Base-by-base conservation (phyloP, 2,329 filamentous ascomycete species). In the Triangularia setosa region DNA sequence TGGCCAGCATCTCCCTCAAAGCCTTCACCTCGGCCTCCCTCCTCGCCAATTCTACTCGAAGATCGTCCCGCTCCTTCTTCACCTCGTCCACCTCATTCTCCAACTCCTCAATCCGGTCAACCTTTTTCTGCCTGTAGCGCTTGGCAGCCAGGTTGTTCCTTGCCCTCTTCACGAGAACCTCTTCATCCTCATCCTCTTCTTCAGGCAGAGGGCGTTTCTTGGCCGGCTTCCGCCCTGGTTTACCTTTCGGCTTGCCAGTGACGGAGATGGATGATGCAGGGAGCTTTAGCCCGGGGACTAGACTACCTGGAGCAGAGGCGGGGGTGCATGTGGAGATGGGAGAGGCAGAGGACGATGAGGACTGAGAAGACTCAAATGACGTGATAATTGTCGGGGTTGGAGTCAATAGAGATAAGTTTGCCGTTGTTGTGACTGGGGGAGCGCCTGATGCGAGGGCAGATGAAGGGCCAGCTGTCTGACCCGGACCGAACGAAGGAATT, bases 121-220 rank as follows among this genome's bases (percentile, higher is more conserved):
- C 76, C 66, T 85, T 84, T 71, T 87, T 87, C 71, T 89, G 86
- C 21, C 87, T 83, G 74, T 87, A 89, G 59, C 84, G 83, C 52
- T 84, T 81, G 44, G 87, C 87, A 8, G 87, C 87, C 61, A 87
- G 78, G 33, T 84, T 88, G 75, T 89, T 89, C 66, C 83, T 82
- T 66, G 82, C 81, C 23, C 87, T 84, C 74, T 87, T 88, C 61
- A 73, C 62, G 1, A 74, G 16, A 8, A 73, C 58, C 52, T 75
- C 72, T 1, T 64, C 35, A 23, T 69, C 67, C n/a, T 65, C 68
- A 18, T 67, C 61, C 48, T 54, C 62, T 4, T 54, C 54, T 5
- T 33, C 54, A 14, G 58, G 24, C 23, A 33, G n/a, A 11, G 53
- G 58, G 24, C 61, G 54, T 4, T 62, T 30, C 8, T 64, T 28